Evolutionary conservation across 192 early-diverging fungal genomes (phyloP), one percentile per base, ranked within the genome.

Genomic region (Backusella luteola): DNA sequence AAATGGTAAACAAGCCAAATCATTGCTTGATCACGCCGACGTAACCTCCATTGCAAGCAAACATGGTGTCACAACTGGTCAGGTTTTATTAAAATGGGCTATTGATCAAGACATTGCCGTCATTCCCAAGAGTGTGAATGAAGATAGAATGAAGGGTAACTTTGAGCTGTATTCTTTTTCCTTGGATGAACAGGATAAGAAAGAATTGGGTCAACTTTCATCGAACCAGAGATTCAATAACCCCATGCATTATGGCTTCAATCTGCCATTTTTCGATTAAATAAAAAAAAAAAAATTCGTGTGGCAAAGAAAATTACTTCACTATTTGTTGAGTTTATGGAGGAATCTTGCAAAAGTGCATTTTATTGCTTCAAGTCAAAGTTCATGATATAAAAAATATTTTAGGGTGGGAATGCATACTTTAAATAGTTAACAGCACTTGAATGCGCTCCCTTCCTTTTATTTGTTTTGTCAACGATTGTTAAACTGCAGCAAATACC

Each of bases 61-160:
- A 38, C 83, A 90, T 69, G 75, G 79, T 4, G 87, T 86, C 73
- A 83, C 90, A 3, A 35, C 84, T 14, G 92, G 88, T 46, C 93
- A 94, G 80, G 68, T 85, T 56, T 38, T 92, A 8, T 42, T 94
- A 26, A 83, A 84, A 15, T 94, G 93, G 93, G 83, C 85, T 68
- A 66, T 92, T 66, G 84, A 93, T 78, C 84, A 89, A 67, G 85
- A 89, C 34, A 83, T 89, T 67, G 84, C 85, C 17, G 90, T 92
- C 41, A 88, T 94, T 76, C 93, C 93, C 59, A 94, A 94, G 83
- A 89, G 88, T 36, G 78, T 81, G 12, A 83, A 89, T 42, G 74
- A 77, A 0, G 77, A 75, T 0, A 86, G 92, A 46, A 85, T 93
- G 69, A 75, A 80, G 59, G 67, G 80, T 67, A 94, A 94, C 80